Base-by-base conservation (phyloP, 2,329 filamentous ascomycete genomes). In the Pseudocercospora crystallina region DNA sequence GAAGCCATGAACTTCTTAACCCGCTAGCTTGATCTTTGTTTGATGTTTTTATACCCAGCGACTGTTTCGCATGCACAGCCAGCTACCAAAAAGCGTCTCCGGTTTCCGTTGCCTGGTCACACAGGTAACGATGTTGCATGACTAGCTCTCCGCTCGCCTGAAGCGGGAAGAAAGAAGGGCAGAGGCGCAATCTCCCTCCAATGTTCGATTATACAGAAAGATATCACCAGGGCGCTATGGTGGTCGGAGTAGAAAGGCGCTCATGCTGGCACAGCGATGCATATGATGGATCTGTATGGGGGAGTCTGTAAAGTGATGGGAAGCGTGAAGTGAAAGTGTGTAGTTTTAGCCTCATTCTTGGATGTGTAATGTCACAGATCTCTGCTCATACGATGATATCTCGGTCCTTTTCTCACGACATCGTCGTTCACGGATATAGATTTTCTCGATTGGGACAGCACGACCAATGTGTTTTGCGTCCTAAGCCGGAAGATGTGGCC, bases 1-100 rank as follows among this genome's bases (percentile, higher is more conserved):
- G 81, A 90, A 90, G 83, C 75, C 71, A 61, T 81, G 74, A 76
- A 72, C 45, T 49, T 41, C 40, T 40, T 46, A 29, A 51, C 20
- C 40, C 38, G 31, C 38, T 20, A 20, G 34, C 15, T 32, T 47
- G 36, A 26, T 26, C 34, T 49, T 51, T 48, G 41, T 56, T 51
- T 51, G 43, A 57, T 53, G 51, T 51, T 47, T 56, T 53, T 54
- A 57, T 58, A 58, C 58, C 57, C 56, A 51, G 56, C 53, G 49
- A 49, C 42, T 48, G 43, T 26, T 43, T 20, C 38, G 52, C 49
- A 43, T 36, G 42, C 45, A 34, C 48, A 43, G 36, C 32, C 45
- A 47, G 53, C 40, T 49, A 49, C 49, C 43, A 15, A 49, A 59
- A 59, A 59, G 53, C 53, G 48, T 54, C 50, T 26, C 20, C 20